Percentiles rank a stretch among this genome's conserved stretches.
phyloP scores from a whole-genome alignment of 208 protist genomes.

The Crithidia fasciculata region DNA sequence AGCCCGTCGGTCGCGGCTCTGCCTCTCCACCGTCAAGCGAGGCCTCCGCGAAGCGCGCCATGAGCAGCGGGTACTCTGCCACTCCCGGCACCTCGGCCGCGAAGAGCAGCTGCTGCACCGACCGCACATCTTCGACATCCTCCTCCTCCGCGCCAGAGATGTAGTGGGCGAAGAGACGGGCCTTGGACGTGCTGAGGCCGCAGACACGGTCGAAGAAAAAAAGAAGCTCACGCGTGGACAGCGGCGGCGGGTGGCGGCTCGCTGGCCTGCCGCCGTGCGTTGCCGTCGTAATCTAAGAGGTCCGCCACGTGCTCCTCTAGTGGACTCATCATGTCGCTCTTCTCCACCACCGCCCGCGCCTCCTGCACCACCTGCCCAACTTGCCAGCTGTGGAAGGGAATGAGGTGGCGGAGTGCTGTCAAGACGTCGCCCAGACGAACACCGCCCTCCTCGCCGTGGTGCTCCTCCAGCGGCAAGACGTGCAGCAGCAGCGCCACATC shows the following conservation, averaged over 20 bases:
- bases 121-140: constrained; percentile 35
- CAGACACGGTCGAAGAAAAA: constrained; percentile 34
- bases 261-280: constrained; percentile 18
- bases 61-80: constrained; percentile 70
- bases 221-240: constrained; percentile 30
- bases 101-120: constrained; percentile 66
- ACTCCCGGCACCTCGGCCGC: constrained; percentile 45
- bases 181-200: constrained; percentile 57
- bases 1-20: constrained; percentile 38
- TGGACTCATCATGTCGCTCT: constrained; percentile 32
- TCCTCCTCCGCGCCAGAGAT: constrained; percentile 8
- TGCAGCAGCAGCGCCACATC: constrained; percentile 65
- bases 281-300: constrained; percentile 21
- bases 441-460: constrained; percentile 24
- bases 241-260: constrained; percentile 29
- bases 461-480: constrained; percentile 40
- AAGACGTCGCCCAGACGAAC: constrained; percentile 29
- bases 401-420: constrained; percentile 31
- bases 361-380: constrained; percentile 12
- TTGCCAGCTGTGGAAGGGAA: constrained; percentile 38
- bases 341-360: constrained; percentile 27
- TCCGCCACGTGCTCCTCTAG: constrained; percentile 53
- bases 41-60: constrained; percentile 66
- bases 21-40: constrained; percentile 37
- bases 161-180: constrained; percentile 46